Conservation (phyloP, 2,329 filamentous ascomycete species). For the Aquanectria penicillioides region DNA sequence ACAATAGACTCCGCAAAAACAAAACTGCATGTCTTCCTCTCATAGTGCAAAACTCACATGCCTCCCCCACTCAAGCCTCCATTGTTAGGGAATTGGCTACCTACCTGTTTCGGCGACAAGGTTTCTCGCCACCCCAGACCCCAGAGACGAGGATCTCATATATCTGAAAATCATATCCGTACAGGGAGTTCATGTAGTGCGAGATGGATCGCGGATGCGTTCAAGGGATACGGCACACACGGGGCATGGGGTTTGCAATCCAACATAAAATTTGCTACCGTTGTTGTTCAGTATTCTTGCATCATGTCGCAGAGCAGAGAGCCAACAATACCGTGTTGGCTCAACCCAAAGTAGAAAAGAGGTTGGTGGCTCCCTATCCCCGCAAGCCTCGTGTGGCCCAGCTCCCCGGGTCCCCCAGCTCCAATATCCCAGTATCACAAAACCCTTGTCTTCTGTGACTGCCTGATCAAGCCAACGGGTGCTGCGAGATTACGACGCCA, state of each 20-base stretch:
- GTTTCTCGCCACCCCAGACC: not conserved
- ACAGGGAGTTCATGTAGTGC: conserved; percentile 18
- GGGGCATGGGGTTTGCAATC: conserved; percentile 1
- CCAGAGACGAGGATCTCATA: conserved; percentile 9
- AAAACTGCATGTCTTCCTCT: conserved; percentile 7
- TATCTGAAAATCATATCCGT: conserved; percentile 8
- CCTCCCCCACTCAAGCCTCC: conserved; percentile 1
- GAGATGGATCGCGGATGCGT: conserved; percentile 14
- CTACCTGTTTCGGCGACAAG: conserved; percentile 8
- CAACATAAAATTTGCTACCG: not conserved
- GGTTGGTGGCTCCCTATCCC: conserved; percentile 10
- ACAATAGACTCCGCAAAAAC: not conserved
- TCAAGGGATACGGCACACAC: conserved; percentile 1
- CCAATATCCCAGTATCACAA: conserved; percentile 7
- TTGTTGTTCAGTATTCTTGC: not conserved
- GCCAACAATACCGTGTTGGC: not conserved
- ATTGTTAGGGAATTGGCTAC: conserved; percentile 5
- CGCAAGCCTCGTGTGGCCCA: not conserved
- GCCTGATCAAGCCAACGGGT: conserved; percentile 12
- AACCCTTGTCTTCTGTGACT: conserved; percentile 3
- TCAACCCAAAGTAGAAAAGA: not conserved
- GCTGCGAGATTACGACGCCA: conserved; percentile 5
- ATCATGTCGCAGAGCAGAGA: not conserved
- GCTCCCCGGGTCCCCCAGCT: not conserved
- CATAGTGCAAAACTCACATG: conserved; percentile 6